phyloP scores from a whole-genome alignment of 2,329 filamentous ascomycete species.

The Aspergillus alliaceus region DNA sequence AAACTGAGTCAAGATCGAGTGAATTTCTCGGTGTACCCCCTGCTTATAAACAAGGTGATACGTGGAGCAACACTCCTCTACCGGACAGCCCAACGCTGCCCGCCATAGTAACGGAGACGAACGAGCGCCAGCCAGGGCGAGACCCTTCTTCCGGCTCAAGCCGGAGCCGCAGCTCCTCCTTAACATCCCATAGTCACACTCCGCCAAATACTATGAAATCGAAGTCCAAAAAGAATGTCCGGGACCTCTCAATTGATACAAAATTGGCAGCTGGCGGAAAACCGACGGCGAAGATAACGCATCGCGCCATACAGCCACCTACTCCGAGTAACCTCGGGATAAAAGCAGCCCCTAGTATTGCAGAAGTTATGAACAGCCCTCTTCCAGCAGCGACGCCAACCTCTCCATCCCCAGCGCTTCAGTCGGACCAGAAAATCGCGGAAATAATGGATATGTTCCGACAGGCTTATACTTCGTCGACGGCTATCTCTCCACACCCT shows the following conservation, averaged over 20 bases:
- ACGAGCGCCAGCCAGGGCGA: conserved; percentile 7
- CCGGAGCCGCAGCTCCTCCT: conserved; percentile 11
- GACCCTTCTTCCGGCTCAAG: conserved; percentile 9
- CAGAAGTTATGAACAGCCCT: conserved; percentile 44
- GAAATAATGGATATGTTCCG: conserved; percentile 45
- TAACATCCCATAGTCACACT: conserved; percentile 11
- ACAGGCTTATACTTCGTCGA: conserved; percentile 36
- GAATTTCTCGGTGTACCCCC: conserved; percentile 32
- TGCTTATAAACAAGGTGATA: conserved; percentile 31
- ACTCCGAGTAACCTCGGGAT: conserved; percentile 28
- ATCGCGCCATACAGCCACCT: conserved; percentile 37
- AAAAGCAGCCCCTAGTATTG: conserved; percentile 38
- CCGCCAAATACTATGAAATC: conserved; percentile 18
- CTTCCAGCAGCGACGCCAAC: conserved; percentile 30
- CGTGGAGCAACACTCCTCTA: conserved; percentile 33
- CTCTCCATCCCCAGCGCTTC: conserved; percentile 21
- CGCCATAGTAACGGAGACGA: conserved; percentile 12
- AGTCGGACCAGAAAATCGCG: conserved; percentile 33
- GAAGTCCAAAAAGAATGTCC: conserved; percentile 37
- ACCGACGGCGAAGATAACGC: conserved; percentile 32
- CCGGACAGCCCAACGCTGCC: conserved; percentile 38
- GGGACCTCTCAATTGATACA: conserved; percentile 43
- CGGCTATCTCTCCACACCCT: conserved; percentile 30
- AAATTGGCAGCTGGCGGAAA: conserved; percentile 35
- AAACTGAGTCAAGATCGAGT: conserved; percentile 10